phyloP scores from a whole-genome alignment of 768 basidiomycete species.

The Panus rudis region DNA sequence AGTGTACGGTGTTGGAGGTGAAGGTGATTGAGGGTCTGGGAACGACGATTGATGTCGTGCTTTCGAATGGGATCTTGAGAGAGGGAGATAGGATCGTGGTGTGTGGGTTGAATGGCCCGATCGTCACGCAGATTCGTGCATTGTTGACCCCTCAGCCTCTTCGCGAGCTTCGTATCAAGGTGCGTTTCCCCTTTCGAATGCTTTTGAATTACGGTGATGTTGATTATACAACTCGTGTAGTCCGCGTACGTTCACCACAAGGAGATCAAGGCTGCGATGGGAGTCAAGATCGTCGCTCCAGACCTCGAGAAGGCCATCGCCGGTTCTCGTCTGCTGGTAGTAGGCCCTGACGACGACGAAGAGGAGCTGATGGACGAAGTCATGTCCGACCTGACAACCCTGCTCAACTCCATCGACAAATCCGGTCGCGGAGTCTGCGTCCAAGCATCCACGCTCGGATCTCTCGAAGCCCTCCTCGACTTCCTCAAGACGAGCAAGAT shows the following conservation, averaged over 20 bases:
- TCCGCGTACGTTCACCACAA: constrained; percentile 96
- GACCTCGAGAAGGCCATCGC: constrained; percentile 98
- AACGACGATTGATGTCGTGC: constrained; percentile 93
- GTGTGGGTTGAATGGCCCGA: constrained; percentile 95
- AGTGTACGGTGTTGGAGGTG: constrained; percentile 97
- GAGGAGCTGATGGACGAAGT: constrained; percentile 92
- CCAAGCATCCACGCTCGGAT: constrained; percentile 94
- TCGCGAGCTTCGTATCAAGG: constrained; percentile 94
- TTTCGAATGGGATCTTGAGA: constrained; percentile 87
- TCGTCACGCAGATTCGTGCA: constrained; percentile 91
- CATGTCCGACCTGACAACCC: constrained; percentile 89
- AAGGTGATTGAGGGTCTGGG: constrained; percentile 98
- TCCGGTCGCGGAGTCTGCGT: constrained; percentile 96
- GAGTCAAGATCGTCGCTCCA: constrained; percentile 91
- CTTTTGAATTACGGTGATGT: not conserved
- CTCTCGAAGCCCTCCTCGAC: constrained; percentile 91
- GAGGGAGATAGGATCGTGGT: constrained; percentile 95
- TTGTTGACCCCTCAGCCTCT: constrained; percentile 94
- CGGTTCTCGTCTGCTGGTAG: constrained; percentile 87
- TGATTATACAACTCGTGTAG: constrained; percentile 32
- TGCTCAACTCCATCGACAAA: constrained; percentile 88
- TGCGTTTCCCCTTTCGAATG: constrained; percentile 22
- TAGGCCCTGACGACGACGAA: constrained; percentile 94
- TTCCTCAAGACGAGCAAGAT: constrained; percentile 95
- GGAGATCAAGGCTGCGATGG: constrained; percentile 93